phyloP scores from a whole-genome alignment of 2,329 filamentous ascomycete genomes.

The Alternaria ethzedia region DNA sequence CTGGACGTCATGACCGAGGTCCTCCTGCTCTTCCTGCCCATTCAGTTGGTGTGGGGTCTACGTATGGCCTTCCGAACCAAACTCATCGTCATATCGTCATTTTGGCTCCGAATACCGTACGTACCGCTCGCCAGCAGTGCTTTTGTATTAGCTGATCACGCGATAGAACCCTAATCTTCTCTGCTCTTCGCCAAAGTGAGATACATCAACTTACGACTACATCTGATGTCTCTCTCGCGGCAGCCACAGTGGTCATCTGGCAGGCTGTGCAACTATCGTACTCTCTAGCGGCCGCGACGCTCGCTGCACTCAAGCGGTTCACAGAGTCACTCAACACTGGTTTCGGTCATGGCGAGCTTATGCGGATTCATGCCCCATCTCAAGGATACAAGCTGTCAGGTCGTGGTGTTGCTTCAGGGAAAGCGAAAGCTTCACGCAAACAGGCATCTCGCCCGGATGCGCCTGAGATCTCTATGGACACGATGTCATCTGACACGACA shows the following conservation, averaged over 20 bases:
- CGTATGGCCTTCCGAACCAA: constrained; percentile 22
- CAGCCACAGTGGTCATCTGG: constrained; percentile 18
- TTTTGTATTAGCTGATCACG: background rate
- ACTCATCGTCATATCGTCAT: constrained; percentile 22
- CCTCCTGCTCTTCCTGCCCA: constrained; percentile 16
- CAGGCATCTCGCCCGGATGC: background rate
- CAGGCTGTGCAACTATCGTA: constrained; percentile 17
- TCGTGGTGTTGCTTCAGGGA: constrained; percentile 1
- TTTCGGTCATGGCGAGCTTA: constrained; percentile 19
- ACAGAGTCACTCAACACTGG: constrained; percentile 20
- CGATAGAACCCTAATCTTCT: constrained; percentile 12
- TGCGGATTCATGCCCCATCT: constrained; percentile 11
- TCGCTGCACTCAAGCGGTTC: constrained; percentile 17
- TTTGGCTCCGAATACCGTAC: constrained; percentile 24
- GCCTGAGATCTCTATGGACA: background rate
- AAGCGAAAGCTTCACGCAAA: background rate
- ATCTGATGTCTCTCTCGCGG: constrained; percentile 4
- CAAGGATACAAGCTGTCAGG: constrained; percentile 12
- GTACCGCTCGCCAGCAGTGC: background rate
- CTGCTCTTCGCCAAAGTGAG: constrained; percentile 7
- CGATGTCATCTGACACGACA: background rate
- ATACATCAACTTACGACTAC: constrained; percentile 6
- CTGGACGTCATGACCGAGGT: background rate
- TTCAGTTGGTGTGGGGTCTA: constrained; percentile 21
- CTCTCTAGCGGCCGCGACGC: constrained; percentile 14